These are phyloP conservation scores for Aspergillus niger DNA, from an alignment of 2,329 filamentous ascomycete genomes.

Conservation along the genomic window DNA sequence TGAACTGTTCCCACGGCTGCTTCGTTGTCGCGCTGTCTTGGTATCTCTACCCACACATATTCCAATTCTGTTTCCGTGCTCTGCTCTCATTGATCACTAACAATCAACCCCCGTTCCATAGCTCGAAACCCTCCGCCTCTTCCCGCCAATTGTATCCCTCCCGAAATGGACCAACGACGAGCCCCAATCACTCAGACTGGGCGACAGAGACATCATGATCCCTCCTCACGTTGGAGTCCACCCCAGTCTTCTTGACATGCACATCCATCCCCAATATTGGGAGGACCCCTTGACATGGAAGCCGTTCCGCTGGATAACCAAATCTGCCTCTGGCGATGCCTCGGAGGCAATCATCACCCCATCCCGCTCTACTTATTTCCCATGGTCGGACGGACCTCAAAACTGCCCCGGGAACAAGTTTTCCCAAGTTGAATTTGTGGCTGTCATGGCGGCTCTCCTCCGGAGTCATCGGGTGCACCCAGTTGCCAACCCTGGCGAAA, in stretches of 20 bases:
- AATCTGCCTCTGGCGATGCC: too few relatives aligned
- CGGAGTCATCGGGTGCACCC: background rate
- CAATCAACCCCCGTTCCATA: background rate
- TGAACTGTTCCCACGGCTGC: conserved; percentile 1
- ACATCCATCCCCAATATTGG: conserved; percentile 5
- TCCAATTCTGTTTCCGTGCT: too few relatives aligned
- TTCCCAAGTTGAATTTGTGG: conserved; percentile 11
- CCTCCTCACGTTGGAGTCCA: background rate
- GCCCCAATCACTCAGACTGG: background rate
- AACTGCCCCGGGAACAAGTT: conserved; percentile 8
- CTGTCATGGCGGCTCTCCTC: conserved; percentile 3
- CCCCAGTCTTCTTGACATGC: conserved; percentile 1
- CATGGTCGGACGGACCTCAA: conserved; percentile 10
- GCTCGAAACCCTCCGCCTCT: conserved; percentile 14
- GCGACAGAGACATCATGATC: background rate
- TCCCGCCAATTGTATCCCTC: conserved; percentile 1
- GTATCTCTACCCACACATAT: background rate
- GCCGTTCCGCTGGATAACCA: conserved; percentile 5
- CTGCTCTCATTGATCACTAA: background rate
- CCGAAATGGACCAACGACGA: conserved; percentile 9
- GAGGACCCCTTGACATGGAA: conserved; percentile 5
- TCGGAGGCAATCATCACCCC: background rate
- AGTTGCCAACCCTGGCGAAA: background rate
- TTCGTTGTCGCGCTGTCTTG: conserved; percentile 1
- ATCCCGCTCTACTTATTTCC: background rate